A percentile compares a stretch with the other conserved stretches of the same genome.
Conservation (phyloP, 2,329 filamentous ascomycete genomes). For the Fusarium solani-melongenae region DNA sequence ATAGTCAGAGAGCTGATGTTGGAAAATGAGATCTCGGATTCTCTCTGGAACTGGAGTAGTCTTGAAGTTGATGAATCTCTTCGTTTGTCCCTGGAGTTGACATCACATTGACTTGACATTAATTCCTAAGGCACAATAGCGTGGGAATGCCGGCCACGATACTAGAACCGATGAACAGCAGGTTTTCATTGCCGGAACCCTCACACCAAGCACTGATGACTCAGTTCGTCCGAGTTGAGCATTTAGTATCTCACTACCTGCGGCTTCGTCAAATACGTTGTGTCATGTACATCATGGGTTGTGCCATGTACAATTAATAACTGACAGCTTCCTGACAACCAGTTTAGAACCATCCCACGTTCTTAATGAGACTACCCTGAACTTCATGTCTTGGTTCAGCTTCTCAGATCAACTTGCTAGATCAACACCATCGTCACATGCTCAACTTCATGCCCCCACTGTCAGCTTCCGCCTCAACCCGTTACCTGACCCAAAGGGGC, state of each 20-base stretch:
- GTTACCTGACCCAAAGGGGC: background rate
- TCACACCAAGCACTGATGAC: background rate
- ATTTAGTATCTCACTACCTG: background rate
- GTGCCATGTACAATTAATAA: background rate
- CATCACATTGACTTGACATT: background rate
- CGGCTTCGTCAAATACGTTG: background rate
- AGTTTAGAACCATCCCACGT: background rate
- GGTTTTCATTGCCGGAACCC: too few species aligned
- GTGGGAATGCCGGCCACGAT: too few species aligned
- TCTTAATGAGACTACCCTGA: background rate
- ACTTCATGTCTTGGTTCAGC: background rate
- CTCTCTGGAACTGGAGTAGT: background rate
- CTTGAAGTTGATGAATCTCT: background rate
- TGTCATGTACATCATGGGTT: background rate
- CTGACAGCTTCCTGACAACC: background rate
- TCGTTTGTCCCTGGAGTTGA: background rate
- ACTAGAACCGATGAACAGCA: too few species aligned
- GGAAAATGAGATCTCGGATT: background rate
- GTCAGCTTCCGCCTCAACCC: background rate
- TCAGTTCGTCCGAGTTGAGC: background rate
- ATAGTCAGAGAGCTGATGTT: background rate
- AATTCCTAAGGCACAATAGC: too few species aligned
- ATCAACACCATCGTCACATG: background rate
- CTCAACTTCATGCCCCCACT: background rate
- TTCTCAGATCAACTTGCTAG: background rate